phyloP scores from a whole-genome alignment of 441 rosid genomes.

The Dalechampia spathulata region DNA sequence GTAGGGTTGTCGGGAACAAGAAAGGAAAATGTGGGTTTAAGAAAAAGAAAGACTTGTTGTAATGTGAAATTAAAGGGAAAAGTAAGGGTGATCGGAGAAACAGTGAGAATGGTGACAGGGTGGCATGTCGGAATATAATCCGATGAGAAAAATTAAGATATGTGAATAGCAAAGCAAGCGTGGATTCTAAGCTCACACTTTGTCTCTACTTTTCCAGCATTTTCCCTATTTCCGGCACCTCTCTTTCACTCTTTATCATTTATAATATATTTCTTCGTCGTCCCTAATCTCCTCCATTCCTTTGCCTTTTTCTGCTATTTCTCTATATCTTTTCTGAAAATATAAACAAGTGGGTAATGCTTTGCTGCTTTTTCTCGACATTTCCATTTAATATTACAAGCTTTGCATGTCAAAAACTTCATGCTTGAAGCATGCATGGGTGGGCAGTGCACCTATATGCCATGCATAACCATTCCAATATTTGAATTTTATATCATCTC shows the following conservation, averaged over 20 bases:
- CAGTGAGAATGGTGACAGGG: constrained; percentile 17
- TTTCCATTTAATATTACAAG: background rate
- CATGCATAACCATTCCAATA: too few relatives aligned
- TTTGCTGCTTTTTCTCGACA: background rate
- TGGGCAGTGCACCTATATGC: too few relatives aligned
- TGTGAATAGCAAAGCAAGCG: constrained; percentile 33
- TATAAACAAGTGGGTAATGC: background rate
- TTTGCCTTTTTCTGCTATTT: background rate
- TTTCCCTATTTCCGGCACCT: constrained; percentile 31
- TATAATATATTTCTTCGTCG: too few relatives aligned
- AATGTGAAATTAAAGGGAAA: background rate
- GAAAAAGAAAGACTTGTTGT: background rate
- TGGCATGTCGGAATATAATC: constrained; percentile 22
- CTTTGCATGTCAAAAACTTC: background rate
- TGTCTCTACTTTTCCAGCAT: constrained; percentile 52
- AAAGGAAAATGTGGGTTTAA: too few relatives aligned
- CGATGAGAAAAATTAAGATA: constrained; percentile 3
- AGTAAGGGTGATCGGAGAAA: background rate
- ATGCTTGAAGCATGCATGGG: too few relatives aligned
- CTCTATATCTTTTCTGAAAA: background rate
- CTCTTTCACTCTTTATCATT: background rate
- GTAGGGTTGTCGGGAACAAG: too few relatives aligned
- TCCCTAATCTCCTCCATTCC: background rate
- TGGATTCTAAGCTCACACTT: constrained; percentile 29
- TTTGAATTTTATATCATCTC: too few relatives aligned